Percentiles rank a stretch among this genome's conserved stretches.
These are phyloP conservation scores for Aspergillus japonicus DNA, from an alignment of 2,329 filamentous ascomycete genomes.

Conservation along the genomic window DNA sequence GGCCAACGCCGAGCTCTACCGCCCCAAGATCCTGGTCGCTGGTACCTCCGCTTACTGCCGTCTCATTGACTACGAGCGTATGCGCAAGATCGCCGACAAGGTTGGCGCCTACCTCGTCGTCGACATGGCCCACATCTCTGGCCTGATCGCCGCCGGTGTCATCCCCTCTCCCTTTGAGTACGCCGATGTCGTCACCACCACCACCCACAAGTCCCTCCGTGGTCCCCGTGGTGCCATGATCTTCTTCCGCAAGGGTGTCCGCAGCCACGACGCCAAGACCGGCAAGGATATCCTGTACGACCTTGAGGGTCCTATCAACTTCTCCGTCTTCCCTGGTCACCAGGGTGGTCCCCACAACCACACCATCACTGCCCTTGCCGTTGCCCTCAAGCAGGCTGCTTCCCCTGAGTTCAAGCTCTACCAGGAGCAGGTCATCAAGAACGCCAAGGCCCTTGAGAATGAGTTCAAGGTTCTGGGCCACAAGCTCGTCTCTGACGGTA, in stretches of 20 bases:
- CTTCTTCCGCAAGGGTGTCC: slow-evolving; percentile 92
- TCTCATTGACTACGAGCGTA: slow-evolving; percentile 89
- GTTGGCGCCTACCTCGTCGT: slow-evolving; percentile 88
- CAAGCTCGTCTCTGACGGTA: slow-evolving; percentile 88
- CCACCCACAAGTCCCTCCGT: slow-evolving; percentile 94
- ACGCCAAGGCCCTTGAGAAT: slow-evolving; percentile 81
- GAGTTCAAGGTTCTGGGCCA: slow-evolving; percentile 72
- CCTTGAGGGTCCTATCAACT: slow-evolving; percentile 90
- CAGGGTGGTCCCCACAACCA: slow-evolving; percentile 99
- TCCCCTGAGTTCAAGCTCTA: slow-evolving; percentile 88
- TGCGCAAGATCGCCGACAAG: slow-evolving; percentile 88
- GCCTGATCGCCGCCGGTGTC: slow-evolving; percentile 86
- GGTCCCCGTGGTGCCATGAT: slow-evolving; percentile 96
- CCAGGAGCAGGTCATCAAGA: slow-evolving; percentile 84
- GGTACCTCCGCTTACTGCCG: slow-evolving; percentile 95
- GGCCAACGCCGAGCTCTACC: slow-evolving; percentile 81
- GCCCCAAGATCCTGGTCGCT: slow-evolving; percentile 92
- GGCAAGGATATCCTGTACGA: slow-evolving; percentile 85
- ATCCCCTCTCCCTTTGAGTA: slow-evolving; percentile 85
- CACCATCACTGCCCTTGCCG: slow-evolving; percentile 92
- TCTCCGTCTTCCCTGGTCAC: slow-evolving; percentile 95
- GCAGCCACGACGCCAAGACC: slow-evolving; percentile 78
- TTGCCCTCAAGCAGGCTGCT: slow-evolving; percentile 91
- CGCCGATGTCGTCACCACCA: slow-evolving; percentile 95
- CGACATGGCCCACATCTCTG: slow-evolving; percentile 97